A percentile compares a stretch with the other conserved stretches of the same genome.
Evolutionary conservation across 805 yeast species (phyloP).

Genomic region (Tetrapisispora arboricola): DNA sequence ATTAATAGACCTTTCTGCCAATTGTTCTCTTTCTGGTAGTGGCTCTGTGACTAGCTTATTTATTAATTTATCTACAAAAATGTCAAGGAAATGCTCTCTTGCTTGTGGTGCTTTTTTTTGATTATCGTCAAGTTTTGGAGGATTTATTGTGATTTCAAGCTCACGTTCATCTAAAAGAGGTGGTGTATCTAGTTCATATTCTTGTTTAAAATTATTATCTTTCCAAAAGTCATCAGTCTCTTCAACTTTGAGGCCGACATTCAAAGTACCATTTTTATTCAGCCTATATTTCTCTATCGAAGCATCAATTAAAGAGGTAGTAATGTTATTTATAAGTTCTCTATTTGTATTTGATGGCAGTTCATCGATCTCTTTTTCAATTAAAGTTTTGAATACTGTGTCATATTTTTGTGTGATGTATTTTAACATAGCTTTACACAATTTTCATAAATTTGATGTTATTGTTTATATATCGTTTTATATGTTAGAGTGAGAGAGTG

Average conservation of each 20-base stretch:
- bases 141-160: background rate
- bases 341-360: constrained; percentile 13
- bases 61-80: constrained; percentile 43
- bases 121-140: background rate
- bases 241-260: background rate
- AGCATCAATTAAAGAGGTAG: constrained; percentile 36
- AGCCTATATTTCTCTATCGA: constrained; percentile 32
- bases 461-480: too few species aligned
- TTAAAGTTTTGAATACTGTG: constrained; percentile 16
- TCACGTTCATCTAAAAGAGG: background rate
- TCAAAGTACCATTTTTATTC: constrained; percentile 7
- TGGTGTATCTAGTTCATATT: constrained; percentile 1
- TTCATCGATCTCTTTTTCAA: constrained; percentile 13
- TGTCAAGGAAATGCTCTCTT: constrained; percentile 45
- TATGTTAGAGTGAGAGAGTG: too few species aligned
- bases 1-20: constrained; percentile 34
- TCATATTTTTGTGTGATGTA: constrained; percentile 22
- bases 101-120: background rate
- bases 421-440: constrained; percentile 8
- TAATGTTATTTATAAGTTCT: constrained; percentile 30
- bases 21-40: constrained; percentile 37
- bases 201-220: constrained; percentile 2
- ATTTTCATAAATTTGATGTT: background rate
- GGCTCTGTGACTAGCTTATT: constrained; percentile 41
- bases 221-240: constrained; percentile 3